Evolutionary conservation across 352 stramenopile species (phyloP).

Genomic region (Pythium dissimile): DNA sequence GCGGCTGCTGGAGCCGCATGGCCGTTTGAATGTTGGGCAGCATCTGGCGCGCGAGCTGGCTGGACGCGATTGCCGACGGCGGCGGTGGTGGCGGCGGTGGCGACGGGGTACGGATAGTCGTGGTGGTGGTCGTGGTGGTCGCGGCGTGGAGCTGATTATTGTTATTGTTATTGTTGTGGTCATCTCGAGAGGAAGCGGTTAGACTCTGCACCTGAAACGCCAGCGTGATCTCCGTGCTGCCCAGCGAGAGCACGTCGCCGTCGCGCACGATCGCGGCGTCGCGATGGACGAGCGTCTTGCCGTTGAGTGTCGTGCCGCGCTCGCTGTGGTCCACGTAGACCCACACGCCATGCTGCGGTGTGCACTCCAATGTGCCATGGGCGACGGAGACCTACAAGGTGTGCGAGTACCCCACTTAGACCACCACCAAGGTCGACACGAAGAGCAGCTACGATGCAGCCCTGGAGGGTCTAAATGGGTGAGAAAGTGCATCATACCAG

Average conservation of each 20-base stretch:
- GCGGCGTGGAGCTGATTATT: too few relatives aligned
- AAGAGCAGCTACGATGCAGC: too few relatives aligned
- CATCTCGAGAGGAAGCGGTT: neutral
- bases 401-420: too few relatives aligned
- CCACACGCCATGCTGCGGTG: slow-evolving; percentile 46
- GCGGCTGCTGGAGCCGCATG: slow-evolving; percentile 14
- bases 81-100: neutral
- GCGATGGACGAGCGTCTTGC: slow-evolving; percentile 31
- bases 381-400: slow-evolving; percentile 10
- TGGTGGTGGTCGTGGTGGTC: neutral
- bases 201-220: slow-evolving; percentile 3
- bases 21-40: slow-evolving; percentile 11
- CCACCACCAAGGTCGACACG: too few relatives aligned
- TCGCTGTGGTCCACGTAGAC: slow-evolving; percentile 77
- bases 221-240: slow-evolving; percentile 43
- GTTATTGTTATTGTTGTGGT: slow-evolving; percentile 13
- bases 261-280: slow-evolving; percentile 50
- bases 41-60: slow-evolving; percentile 5
- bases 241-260: slow-evolving; percentile 54
- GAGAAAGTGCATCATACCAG: slow-evolving; percentile 15
- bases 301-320: slow-evolving; percentile 45
- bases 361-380: slow-evolving; percentile 26
- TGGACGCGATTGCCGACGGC: neutral
- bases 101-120: neutral
- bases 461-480: too few relatives aligned